Evolutionary conservation across 192 early-diverging fungal genomes (phyloP).

Genomic region (Backusella liffmaniae): DNA sequence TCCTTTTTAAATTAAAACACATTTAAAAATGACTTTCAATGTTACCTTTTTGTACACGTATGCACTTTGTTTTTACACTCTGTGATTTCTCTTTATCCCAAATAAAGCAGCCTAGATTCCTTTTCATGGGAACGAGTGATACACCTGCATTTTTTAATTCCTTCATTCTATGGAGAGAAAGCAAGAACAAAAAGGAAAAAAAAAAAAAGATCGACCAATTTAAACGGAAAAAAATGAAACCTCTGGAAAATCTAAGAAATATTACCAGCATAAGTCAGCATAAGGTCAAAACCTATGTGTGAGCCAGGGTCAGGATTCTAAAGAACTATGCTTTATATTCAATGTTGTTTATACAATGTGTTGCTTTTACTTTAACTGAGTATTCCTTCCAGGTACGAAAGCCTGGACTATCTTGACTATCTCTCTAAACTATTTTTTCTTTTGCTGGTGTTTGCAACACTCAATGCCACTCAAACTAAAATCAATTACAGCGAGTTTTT

Average conservation of each 20-base stretch:
- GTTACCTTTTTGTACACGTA: not conserved
- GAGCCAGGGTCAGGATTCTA: not conserved
- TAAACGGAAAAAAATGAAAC: not conserved
- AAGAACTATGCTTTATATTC: not conserved
- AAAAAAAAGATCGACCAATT: not conserved
- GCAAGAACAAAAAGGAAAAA: not conserved
- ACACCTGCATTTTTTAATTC: not conserved
- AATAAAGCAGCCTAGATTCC: not conserved
- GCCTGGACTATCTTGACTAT: no score
- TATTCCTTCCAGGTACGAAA: not conserved
- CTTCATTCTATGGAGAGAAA: not conserved
- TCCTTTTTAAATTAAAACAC: not conserved
- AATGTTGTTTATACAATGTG: not conserved
- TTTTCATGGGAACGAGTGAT: not conserved
- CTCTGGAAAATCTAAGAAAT: not conserved
- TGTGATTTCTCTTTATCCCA: not conserved
- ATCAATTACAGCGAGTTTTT: no score
- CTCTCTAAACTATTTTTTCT: no score
- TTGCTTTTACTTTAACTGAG: not conserved
- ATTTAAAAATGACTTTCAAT: not conserved
- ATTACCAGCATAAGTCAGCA: not conserved
- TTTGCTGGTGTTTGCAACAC: no score
- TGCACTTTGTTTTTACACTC: not conserved
- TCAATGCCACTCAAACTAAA: no score
- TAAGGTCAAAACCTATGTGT: not conserved